Percentiles rank a stretch among this genome's conserved stretches.
These are phyloP conservation scores for Pseudogymnoascus sp. DNA, from an alignment of 2,329 filamentous ascomycete species.

Conservation along the genomic window DNA sequence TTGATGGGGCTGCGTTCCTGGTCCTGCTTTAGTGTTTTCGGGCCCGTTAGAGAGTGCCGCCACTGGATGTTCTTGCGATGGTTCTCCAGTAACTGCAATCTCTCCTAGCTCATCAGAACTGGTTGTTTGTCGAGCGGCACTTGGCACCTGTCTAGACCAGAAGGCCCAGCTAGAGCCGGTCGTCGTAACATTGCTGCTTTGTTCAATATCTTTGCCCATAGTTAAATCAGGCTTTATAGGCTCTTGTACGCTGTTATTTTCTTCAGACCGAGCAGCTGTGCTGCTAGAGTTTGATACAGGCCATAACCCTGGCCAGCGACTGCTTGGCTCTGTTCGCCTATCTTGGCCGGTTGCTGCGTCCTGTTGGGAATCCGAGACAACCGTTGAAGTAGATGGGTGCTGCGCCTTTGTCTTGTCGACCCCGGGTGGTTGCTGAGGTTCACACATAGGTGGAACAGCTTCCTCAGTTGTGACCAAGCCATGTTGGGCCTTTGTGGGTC, in stretches of 20 bases:
- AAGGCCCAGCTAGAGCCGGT: slow-evolving; percentile 70
- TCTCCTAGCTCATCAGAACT: slow-evolving; percentile 32
- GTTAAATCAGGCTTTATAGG: slow-evolving; percentile 37
- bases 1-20: not conserved
- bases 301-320: slow-evolving; percentile 16
- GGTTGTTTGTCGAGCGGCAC: slow-evolving; percentile 14
- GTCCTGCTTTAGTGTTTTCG: not conserved
- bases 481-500: not conserved
- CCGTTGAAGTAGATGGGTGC: not conserved
- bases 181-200: slow-evolving; percentile 29
- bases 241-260: slow-evolving; percentile 26
- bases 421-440: not conserved
- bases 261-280: slow-evolving; percentile 11
- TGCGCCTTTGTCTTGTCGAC: not conserved
- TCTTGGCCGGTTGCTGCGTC: not conserved
- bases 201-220: slow-evolving; percentile 31
- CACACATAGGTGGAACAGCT: not conserved
- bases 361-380: not conserved
- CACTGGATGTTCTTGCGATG: slow-evolving; percentile 44
- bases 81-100: slow-evolving; percentile 50
- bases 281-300: slow-evolving; percentile 19
- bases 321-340: not conserved
- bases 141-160: slow-evolving; percentile 50
- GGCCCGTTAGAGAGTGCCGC: slow-evolving; percentile 14
- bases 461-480: not conserved